phyloP scores from a whole-genome alignment of 192 early-diverging fungal genomes.

The Mortierella hygrophila region DNA sequence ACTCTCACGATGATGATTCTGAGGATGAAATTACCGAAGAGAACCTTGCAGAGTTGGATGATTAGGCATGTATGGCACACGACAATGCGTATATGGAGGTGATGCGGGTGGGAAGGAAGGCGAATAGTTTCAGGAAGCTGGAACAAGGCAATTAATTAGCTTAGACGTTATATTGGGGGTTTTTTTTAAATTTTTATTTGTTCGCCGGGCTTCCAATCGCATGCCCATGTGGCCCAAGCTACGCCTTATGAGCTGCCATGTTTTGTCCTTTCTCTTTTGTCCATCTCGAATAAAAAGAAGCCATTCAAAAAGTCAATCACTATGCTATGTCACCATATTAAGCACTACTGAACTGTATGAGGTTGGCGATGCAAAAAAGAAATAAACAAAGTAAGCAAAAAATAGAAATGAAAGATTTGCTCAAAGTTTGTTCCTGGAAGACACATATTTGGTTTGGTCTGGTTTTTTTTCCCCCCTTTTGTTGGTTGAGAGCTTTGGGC shows the following conservation, averaged over 20 bases:
- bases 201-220: background rate
- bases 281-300: background rate
- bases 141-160: background rate
- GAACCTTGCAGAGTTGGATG: background rate
- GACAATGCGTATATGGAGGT: background rate
- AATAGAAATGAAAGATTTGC: too few relatives aligned
- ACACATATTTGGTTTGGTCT: background rate
- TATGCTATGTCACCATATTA: too few relatives aligned
- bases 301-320: too few relatives aligned
- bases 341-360: too few relatives aligned
- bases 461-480: too few relatives aligned
- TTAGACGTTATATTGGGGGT: background rate
- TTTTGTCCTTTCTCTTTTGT: background rate
- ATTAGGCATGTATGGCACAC: background rate
- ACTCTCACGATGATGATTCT: background rate
- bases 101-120: too few relatives aligned
- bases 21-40: background rate
- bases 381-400: too few relatives aligned
- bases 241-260: background rate
- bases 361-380: too few relatives aligned
- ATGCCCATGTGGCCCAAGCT: background rate
- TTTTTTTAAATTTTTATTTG: too few relatives aligned
- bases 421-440: background rate
- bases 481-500: constrained; percentile 2
- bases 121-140: too few relatives aligned